Conservation (phyloP, 768 basidiomycete genomes). For the Leucocoprinus leucothites region DNA sequence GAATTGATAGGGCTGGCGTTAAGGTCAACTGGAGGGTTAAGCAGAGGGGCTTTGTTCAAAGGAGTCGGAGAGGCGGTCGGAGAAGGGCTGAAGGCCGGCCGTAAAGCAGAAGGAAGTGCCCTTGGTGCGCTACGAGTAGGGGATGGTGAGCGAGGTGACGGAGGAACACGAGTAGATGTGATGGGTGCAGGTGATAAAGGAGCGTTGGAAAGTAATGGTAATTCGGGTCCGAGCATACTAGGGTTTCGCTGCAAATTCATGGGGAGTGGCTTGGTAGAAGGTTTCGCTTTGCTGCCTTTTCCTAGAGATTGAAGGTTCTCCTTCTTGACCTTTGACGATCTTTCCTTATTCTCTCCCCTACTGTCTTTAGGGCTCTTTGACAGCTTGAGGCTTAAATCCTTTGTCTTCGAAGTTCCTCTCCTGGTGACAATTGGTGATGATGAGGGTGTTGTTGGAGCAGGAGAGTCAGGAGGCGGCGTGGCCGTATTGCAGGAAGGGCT, state of each 20-base stretch:
- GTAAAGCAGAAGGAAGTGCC: background rate
- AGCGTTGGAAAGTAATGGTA: constrained; percentile 35
- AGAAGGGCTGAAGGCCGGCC: constrained; percentile 9
- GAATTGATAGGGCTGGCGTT: constrained; percentile 19
- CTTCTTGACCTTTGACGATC: constrained; percentile 12
- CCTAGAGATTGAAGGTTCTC: constrained; percentile 5
- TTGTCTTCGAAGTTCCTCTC: constrained; percentile 15
- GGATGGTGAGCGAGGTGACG: constrained; percentile 1
- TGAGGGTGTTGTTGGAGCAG: constrained; percentile 16
- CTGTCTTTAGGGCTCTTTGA: constrained; percentile 22
- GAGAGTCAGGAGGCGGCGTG: constrained; percentile 13
- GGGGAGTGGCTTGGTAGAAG: constrained; percentile 27
- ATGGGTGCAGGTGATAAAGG: constrained; percentile 12
- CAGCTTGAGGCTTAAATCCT: constrained; percentile 14
- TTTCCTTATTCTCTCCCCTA: constrained; percentile 17
- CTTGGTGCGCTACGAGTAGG: constrained; percentile 9
- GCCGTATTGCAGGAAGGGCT: constrained; percentile 12
- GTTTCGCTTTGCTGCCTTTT: constrained; percentile 9
- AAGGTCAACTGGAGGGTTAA: constrained; percentile 13
- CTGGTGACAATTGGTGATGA: constrained; percentile 17
- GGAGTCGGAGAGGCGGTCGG: constrained; percentile 12
- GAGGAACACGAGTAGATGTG: constrained; percentile 1
- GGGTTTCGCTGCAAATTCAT: constrained; percentile 59
- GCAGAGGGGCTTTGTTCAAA: constrained; percentile 2
- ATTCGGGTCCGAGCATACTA: constrained; percentile 65